These are phyloP conservation scores for Xylariaceae sp. DNA, from an alignment of 2,329 filamentous ascomycete genomes.

Conservation along the genomic window DNA sequence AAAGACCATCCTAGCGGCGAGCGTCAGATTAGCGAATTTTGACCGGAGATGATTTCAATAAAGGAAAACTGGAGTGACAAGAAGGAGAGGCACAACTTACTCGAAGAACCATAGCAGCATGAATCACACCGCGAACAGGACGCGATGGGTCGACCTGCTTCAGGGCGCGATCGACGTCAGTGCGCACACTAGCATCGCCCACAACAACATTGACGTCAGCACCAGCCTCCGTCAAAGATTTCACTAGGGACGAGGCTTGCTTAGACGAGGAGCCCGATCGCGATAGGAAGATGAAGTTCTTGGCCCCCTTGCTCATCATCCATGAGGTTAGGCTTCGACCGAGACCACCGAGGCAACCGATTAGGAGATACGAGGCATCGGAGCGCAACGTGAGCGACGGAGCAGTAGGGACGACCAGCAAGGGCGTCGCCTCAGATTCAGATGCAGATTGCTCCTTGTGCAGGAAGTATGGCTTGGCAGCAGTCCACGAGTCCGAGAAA, in stretches of 20 bases:
- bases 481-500: no score
- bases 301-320: neutral
- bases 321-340: neutral
- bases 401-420: no score
- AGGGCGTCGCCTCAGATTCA: no score
- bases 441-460: no score
- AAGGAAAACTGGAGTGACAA: no score
- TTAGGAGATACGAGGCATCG: neutral
- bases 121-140: neutral
- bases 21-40: neutral
- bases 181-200: neutral
- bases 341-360: neutral
- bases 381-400: no score
- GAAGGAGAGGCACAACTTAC: no score
- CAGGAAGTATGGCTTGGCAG: no score
- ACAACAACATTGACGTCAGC: neutral
- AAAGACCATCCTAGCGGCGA: slow-evolving; percentile 15
- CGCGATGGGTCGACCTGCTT: neutral
- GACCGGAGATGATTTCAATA: neutral
- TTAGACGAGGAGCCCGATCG: neutral
- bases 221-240: neutral
- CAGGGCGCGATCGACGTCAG: no score
- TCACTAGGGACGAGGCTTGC: no score
- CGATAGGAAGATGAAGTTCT: neutral
- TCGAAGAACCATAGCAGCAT: slow-evolving; percentile 28